Evolutionary conservation across 345 rosid genomes (phyloP).

Genomic region (Citrus hindsii): DNA sequence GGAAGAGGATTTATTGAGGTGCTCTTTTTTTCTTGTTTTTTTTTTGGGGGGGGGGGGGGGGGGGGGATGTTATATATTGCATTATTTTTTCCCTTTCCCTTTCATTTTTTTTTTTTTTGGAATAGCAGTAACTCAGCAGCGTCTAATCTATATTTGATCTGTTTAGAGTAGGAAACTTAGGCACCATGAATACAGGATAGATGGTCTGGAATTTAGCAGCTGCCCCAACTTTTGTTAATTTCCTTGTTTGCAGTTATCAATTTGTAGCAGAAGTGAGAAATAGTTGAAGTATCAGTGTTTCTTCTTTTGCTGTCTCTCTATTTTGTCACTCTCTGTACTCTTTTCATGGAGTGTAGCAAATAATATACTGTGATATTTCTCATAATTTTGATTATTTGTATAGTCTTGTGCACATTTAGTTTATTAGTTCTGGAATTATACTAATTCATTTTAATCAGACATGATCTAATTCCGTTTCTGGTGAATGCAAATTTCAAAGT

Average conservation of each 20-base stretch:
- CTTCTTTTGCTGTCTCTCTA: background rate
- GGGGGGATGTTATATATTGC: background rate
- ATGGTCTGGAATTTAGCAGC: background rate
- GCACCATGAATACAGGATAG: background rate
- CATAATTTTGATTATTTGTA: background rate
- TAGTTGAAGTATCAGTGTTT: background rate
- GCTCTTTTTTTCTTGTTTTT: background rate
- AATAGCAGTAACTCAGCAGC: background rate
- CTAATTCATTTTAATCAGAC: background rate
- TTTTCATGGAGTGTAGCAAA: background rate
- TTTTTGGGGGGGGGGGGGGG: too few relatives aligned
- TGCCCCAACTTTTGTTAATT: background rate
- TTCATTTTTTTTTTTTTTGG: background rate
- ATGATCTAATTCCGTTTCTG: background rate
- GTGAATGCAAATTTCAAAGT: background rate
- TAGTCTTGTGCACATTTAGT: background rate
- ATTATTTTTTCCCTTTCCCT: background rate
- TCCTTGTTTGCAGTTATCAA: background rate
- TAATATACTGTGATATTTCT: background rate
- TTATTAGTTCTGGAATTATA: background rate
- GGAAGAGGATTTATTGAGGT: conserved; percentile 99
- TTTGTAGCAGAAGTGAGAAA: background rate
- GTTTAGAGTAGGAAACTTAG: background rate
- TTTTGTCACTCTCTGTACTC: background rate
- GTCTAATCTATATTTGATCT: background rate